Evolutionary conservation across 2,329 filamentous ascomycete genomes (phyloP).

Genomic region (Zymoseptoria ardabiliae): DNA sequence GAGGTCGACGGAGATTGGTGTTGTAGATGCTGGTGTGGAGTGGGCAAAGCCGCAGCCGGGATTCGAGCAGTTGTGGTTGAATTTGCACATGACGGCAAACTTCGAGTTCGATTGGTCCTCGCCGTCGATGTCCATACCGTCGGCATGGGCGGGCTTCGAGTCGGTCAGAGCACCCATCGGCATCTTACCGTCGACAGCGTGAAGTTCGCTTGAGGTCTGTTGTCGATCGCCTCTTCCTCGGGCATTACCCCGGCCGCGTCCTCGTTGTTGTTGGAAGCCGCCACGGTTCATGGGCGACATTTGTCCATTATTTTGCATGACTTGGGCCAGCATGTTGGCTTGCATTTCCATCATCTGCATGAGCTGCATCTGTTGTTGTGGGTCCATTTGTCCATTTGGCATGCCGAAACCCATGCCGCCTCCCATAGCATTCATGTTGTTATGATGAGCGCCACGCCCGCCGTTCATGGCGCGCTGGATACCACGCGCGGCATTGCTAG

Average conservation of each 20-base stretch:
- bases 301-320: slow-evolving; percentile 33
- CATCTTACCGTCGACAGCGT: slow-evolving; percentile 19
- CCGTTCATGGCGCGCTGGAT: slow-evolving; percentile 30
- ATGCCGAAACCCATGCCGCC: slow-evolving; percentile 41
- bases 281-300: slow-evolving; percentile 34
- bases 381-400: slow-evolving; percentile 45
- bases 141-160: slow-evolving; percentile 26
- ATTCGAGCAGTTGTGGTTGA: slow-evolving; percentile 81
- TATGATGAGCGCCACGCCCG: slow-evolving; percentile 15
- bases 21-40: slow-evolving; percentile 82
- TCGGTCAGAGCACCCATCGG: slow-evolving; percentile 14
- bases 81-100: slow-evolving; percentile 71
- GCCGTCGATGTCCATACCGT: slow-evolving; percentile 54
- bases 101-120: slow-evolving; percentile 46
- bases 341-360: slow-evolving; percentile 59
- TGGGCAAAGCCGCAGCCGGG: slow-evolving; percentile 88
- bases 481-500: slow-evolving; percentile 43
- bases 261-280: slow-evolving; percentile 1
- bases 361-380: slow-evolving; percentile 65
- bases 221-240: slow-evolving; percentile 9
- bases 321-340: slow-evolving; percentile 74
- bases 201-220: slow-evolving; percentile 5
- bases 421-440: slow-evolving; percentile 19
- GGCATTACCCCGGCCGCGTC: slow-evolving; percentile 8
- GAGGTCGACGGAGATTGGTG: slow-evolving; percentile 68